Evolutionary conservation across 2,329 filamentous ascomycete genomes (phyloP).

Genomic region (Thermomyces lanuginosus): DNA sequence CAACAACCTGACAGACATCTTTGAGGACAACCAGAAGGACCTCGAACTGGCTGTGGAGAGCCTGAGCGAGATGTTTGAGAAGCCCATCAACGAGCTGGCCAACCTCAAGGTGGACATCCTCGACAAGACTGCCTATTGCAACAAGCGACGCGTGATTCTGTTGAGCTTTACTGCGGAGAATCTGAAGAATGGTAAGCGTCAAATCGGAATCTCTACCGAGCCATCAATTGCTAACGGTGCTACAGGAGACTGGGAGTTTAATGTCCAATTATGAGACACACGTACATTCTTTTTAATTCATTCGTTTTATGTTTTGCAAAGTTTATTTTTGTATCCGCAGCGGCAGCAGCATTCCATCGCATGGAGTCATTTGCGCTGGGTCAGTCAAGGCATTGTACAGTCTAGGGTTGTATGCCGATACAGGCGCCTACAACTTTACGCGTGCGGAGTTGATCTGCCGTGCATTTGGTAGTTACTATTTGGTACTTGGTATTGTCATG

Average conservation of each 20-base stretch:
- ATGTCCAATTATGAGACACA: conserved; percentile 22
- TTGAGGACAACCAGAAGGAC: conserved; percentile 97
- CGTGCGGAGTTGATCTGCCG: no score
- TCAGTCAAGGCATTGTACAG: no score
- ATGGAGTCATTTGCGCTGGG: no score
- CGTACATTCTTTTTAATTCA: neutral
- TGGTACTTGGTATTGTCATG: no score
- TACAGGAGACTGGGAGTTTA: conserved; percentile 31
- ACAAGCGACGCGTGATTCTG: conserved; percentile 74
- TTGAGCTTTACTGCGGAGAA: conserved; percentile 88
- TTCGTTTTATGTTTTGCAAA: conserved; percentile 1
- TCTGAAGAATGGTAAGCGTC: conserved; percentile 57
- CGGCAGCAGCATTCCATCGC: no score
- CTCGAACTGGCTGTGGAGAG: conserved; percentile 94
- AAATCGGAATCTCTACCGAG: neutral
- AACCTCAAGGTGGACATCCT: conserved; percentile 91
- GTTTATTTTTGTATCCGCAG: no score
- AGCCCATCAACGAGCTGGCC: conserved; percentile 72
- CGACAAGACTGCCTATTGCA: conserved; percentile 97
- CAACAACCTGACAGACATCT: conserved; percentile 92
- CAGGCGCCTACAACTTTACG: no score
- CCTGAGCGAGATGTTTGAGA: conserved; percentile 98
- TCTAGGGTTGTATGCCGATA: no score
- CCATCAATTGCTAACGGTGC: conserved; percentile 4
- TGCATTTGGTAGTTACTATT: no score